These are phyloP conservation scores for Coemansia sp. DNA, from an alignment of 192 early-diverging fungal genomes.

Conservation along the genomic window DNA sequence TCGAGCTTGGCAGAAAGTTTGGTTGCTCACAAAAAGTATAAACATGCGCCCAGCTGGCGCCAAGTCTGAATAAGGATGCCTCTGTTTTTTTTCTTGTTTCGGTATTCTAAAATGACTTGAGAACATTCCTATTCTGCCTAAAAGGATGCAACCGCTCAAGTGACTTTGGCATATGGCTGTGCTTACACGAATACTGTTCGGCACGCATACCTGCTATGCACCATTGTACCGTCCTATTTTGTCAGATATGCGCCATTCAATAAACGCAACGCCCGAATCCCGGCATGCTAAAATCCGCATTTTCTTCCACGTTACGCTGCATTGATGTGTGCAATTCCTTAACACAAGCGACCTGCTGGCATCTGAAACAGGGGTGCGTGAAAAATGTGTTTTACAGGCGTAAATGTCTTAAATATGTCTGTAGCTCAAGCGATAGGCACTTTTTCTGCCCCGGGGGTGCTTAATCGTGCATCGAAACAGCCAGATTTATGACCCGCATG, in stretches of 20 bases:
- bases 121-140: not conserved
- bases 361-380: not conserved
- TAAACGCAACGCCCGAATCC: not conserved
- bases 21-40: not conserved
- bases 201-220: not conserved
- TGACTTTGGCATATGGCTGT: not conserved
- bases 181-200: not conserved
- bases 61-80: not conserved
- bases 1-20: not conserved
- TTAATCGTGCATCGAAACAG: not conserved
- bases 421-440: too few species aligned
- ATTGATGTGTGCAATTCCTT: slow-evolving; percentile 1
- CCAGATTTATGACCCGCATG: not conserved
- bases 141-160: slow-evolving; percentile 2
- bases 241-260: not conserved
- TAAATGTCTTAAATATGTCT: not conserved
- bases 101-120: not conserved
- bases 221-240: not conserved
- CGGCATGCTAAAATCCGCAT: not conserved
- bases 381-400: not conserved
- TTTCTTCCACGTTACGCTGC: not conserved
- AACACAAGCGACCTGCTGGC: not conserved
- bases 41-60: not conserved
- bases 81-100: not conserved
- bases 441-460: not conserved